Evolutionary conservation across 2,329 filamentous ascomycete genomes (phyloP).

Genomic region (Calonectria leucothoes): DNA sequence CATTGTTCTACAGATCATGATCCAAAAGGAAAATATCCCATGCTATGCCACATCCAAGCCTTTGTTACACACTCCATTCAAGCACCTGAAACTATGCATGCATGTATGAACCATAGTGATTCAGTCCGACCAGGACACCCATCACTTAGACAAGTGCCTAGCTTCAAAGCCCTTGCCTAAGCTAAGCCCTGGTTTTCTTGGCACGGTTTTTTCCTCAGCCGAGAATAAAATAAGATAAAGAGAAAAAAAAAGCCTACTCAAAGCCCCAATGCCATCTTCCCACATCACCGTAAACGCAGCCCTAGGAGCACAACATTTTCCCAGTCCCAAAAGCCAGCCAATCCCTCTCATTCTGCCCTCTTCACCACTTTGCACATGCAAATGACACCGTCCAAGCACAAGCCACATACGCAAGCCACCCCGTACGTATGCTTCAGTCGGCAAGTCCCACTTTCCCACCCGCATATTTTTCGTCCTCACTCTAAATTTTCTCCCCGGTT

Average conservation of each 20-base stretch:
- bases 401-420: slow-evolving; percentile 9
- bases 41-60: not conserved
- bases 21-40: not conserved
- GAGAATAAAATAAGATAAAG: not conserved
- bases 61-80: not conserved
- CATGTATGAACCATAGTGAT: not conserved
- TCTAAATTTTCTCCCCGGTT: slow-evolving; percentile 29
- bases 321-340: not conserved
- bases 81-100: not conserved
- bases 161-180: not conserved
- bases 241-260: not conserved
- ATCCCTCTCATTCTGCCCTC: not conserved
- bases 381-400: not conserved
- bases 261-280: not conserved
- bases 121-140: not conserved
- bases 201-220: not conserved
- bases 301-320: not conserved
- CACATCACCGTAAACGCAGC: not conserved
- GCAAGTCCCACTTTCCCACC: not conserved
- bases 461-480: slow-evolving; percentile 15
- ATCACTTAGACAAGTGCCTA: not conserved
- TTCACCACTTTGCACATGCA: not conserved
- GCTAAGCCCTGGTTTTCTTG: not conserved
- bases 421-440: not conserved
- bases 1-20: not conserved